Evolutionary conservation across 768 basidiomycete species (phyloP), one percentile per base, ranked within the genome.

Genomic region (Kwoniella sp.): DNA sequence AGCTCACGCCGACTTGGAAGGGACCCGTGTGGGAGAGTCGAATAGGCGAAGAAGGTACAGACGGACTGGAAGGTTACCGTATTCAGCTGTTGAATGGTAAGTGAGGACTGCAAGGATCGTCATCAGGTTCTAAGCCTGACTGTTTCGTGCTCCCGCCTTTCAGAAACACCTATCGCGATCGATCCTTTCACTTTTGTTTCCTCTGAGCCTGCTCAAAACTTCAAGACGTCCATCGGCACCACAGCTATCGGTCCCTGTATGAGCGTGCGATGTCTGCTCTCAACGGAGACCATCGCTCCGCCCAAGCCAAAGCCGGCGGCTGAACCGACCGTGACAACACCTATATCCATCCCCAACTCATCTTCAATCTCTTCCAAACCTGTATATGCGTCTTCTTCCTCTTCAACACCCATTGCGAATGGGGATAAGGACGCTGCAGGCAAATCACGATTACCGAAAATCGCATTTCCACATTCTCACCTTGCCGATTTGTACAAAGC

Each of bases 31-130:
- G 88, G 87, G 92, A 95, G 77, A 78, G 82, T 1, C 78, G 77
- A 12, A 82, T 94, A 63, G 89, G 90, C 1, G 80, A 84, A 21
- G 88, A 88, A 72, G 83, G 85, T 47, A 86, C 87, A 64, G 87
- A 88, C 49, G 85, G 88, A 6, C 88, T 95, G 78, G 85, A 85
- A 27, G 81, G 83, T 25, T 93, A 91, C 73, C 83, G 85, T 51
- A 88, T 95, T 67, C 89, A 89, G 69, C 79, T 93, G 10, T 84
- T 97, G 73, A 95, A 96, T 73, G 91, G 94, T 90, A 74, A 65
- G 84, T 68, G 12, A 71, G 17, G 40, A 68, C 13, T 36, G 19
- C 4, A 50, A n/a, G 37, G 60, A 9, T 40, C 40, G 49, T 29
- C 36, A n/a, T n/a, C n/a, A n/a, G n/a, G n/a, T n/a, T n/a, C n/a